Conservation (phyloP, 495 filamentous ascomycete species). For the Hapsidospora chrysogenum region DNA sequence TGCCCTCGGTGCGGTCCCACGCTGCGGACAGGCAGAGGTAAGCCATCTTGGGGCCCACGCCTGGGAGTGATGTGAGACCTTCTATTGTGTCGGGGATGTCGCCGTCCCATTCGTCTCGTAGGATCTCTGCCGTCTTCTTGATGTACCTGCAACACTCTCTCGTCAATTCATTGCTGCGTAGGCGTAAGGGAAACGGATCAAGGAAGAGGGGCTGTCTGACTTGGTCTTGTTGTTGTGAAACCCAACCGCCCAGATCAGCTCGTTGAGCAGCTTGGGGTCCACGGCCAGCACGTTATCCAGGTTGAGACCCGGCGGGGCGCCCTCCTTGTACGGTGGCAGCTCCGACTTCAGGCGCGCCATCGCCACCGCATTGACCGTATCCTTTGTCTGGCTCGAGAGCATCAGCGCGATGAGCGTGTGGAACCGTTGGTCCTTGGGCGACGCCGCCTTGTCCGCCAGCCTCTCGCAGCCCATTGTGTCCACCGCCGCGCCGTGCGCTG, state of each 20-base stretch:
- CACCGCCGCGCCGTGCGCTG: conserved; percentile 54
- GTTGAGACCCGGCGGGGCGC: conserved; percentile 36
- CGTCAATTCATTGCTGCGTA: neutral
- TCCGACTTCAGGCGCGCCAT: conserved; percentile 65
- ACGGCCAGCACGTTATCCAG: conserved; percentile 67
- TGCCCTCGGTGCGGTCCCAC: conserved; percentile 41
- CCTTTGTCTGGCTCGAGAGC: conserved; percentile 94
- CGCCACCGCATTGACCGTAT: conserved; percentile 76
- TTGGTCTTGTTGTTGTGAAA: conserved; percentile 94
- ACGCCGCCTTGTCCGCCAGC: conserved; percentile 37
- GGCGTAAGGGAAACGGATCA: neutral
- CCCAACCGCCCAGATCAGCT: conserved; percentile 68
- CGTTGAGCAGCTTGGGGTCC: conserved; percentile 50
- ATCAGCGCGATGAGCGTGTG: conserved; percentile 87
- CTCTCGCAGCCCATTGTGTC: conserved; percentile 97
- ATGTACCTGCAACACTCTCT: conserved; percentile 36
- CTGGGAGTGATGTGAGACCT: conserved; percentile 65
- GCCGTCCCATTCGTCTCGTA: conserved; percentile 46
- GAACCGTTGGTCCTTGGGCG: conserved; percentile 56
- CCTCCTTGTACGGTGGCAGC: conserved; percentile 34
- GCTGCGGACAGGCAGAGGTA: conserved; percentile 66
- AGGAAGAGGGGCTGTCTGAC: conserved; percentile 12
- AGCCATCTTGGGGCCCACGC: conserved; percentile 96
- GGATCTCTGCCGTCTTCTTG: conserved; percentile 55
- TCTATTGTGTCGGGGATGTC: conserved; percentile 77